Conservation (phyloP, 1,284 basidiomycete genomes). For the Cryptococcus wingfieldii region DNA sequence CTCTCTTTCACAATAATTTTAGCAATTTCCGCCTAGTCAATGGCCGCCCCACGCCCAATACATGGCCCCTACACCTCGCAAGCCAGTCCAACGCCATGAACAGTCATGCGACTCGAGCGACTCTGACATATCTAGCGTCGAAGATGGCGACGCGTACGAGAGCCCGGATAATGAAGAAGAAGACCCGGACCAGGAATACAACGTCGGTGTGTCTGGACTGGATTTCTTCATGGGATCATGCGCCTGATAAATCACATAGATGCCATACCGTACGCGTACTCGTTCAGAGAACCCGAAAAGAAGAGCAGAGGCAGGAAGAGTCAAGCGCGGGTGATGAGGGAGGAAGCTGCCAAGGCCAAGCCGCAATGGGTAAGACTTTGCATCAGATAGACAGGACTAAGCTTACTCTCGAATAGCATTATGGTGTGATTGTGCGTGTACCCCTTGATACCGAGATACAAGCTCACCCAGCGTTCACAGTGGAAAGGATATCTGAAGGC, state of each 20-base stretch:
- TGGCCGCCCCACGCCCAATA: too few species aligned
- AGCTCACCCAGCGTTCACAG: conserved; percentile 5
- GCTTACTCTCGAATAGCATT: conserved; percentile 15
- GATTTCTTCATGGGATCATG: neutral
- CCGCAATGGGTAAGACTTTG: neutral
- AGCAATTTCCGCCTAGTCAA: too few species aligned
- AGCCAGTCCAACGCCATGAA: too few species aligned
- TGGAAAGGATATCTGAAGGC: conserved; percentile 36
- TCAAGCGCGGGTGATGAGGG: neutral
- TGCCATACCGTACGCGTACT: neutral
- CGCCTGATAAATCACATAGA: neutral
- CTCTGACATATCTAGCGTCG: neutral
- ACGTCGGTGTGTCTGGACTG: neutral
- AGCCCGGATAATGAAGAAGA: neutral
- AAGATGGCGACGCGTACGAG: neutral
- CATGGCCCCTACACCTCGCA: too few species aligned
- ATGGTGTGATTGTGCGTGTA: conserved; percentile 28
- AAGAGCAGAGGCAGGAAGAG: neutral
- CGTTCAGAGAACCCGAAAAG: too few species aligned
- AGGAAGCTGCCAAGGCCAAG: neutral
- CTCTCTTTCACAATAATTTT: too few species aligned
- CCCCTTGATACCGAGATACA: neutral
- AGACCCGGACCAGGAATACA: neutral
- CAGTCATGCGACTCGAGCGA: neutral
- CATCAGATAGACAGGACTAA: neutral